Base-by-base conservation (phyloP, 306 rosid genomes). In the Lotus japonicus region DNA sequence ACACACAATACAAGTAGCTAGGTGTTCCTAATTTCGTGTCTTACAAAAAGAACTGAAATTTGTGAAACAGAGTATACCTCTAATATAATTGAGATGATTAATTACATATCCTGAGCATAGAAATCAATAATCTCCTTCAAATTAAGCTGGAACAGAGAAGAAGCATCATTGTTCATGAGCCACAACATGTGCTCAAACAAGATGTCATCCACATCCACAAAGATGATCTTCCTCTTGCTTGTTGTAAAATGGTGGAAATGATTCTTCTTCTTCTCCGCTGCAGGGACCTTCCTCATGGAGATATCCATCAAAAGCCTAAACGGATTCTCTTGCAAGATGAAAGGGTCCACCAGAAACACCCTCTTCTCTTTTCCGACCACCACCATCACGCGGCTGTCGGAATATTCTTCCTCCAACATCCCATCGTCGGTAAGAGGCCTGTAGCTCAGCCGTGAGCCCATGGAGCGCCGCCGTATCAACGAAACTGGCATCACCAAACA, bases 111-210 rank as follows among this genome's bases (percentile, higher is more conserved):
- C 57, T 83, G 91, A 77, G 91, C 50, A 56, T 90, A 92, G 79
- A 92, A 92, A 9, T 92, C 97, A 52, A 92, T 84, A 23, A 90
- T 86, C 51, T 92, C 98, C 79, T 80, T 79, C 19, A 92, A 77
- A 70, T 92, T 88, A 18, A 92, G 96, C 26, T 85, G 66, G 54
- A 82, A 82, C 64, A 92, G 76, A 59, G 98, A 90, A 46, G 97
- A 81, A 10, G 81, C 70, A 77, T 92, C 98, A 28, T 92, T 92
- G 11, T 86, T 65, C 90, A 92, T 38, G 48, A 92, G 73, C 98
- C 98, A 92, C 70, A 90, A 43, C 94, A 92, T 86, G 59, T 92
- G 98, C 70, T 92, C 98, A 45, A 92, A 92, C 88, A 92, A 79
- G 50, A 92, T 90, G 3, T 94, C 80, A 75, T 92, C 98, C 1